Evolutionary conservation across 768 basidiomycete species (phyloP), one percentile per base, ranked within the genome.

Genomic region (Aureoboletus auriporus): DNA sequence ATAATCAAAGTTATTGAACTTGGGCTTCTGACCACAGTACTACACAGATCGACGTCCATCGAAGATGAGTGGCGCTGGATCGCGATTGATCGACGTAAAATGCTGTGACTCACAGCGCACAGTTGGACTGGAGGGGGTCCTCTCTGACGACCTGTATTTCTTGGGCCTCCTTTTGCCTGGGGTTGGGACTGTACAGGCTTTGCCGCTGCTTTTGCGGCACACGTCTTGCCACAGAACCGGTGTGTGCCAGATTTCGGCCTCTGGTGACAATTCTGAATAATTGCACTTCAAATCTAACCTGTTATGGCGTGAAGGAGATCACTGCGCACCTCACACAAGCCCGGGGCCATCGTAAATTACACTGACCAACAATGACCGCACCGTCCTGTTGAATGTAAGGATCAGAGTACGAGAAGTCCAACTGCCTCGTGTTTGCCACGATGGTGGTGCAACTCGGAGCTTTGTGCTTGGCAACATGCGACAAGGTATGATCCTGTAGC

Each of bases 21-120:
- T 85, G 10, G 80, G 79, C 53, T 79, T 82, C 66, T 77, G 76
- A 54, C 79, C 75, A 61, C 84, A 85, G 31, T 65, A 31, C 66
- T 67, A 39, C 23, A 53, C 23, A 53, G 56, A 61, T 63, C 60
- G 61, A 45, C 58, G 41, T 16, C 45, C 61, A 55, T 61, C 52
- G 42, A 50, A 49, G 45, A 53, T 63, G 48, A 56, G 46, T 40
- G 45, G 26, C n/a, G 20, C 16, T 31, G 37, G 57, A 63, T 67
- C 63, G 49, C 46, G 49, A 63, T 61, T 58, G 62, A 61, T 67
- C 57, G 55, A 47, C 55, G 33, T 47, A 49, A 26, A 41, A 51
- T 44, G 52, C 40, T 45, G 40, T 26, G 40, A 61, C 67, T 65
- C 44, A 67, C 66, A 31, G 20, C 47, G 53, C 66, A 67, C 31